A percentile compares a stretch with the other conserved stretches of the same genome.
phyloP scores from a whole-genome alignment of 2,329 filamentous ascomycete species.

The Colletotrichum limetticola region DNA sequence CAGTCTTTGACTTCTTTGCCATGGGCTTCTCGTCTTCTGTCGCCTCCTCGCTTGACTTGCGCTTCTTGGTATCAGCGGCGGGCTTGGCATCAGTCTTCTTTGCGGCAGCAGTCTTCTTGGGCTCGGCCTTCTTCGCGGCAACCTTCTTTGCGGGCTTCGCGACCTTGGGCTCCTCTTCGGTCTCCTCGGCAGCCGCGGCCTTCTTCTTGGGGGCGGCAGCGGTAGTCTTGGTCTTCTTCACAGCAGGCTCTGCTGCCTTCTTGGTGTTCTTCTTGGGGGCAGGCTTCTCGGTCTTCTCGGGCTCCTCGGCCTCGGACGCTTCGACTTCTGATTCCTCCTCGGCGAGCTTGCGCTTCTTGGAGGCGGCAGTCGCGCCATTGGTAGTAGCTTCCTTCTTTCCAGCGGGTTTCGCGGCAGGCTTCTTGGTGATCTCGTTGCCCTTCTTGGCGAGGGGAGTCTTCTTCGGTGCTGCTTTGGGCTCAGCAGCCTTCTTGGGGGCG shows the following conservation, averaged over 20 bases:
- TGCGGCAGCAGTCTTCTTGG: conserved; percentile 61
- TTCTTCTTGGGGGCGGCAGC: conserved; percentile 34
- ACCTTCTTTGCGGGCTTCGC: conserved; percentile 57
- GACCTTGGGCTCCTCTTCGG: conserved; percentile 36
- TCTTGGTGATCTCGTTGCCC: conserved; percentile 40
- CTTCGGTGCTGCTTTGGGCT: conserved; percentile 41
- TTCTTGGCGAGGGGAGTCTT: conserved; percentile 40
- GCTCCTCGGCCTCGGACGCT: conserved; percentile 7
- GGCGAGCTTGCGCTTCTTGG: conserved; percentile 33
- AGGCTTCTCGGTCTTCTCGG: conserved; percentile 14
- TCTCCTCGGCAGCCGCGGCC: conserved; percentile 62
- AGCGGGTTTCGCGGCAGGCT: conserved; percentile 35
- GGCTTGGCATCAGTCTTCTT: conserved; percentile 41
- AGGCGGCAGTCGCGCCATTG: conserved; percentile 33
- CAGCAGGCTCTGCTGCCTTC: conserved; percentile 38
- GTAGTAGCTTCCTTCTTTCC: conserved; percentile 43
- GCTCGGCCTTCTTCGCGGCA: conserved; percentile 14
- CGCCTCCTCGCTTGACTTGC: conserved; percentile 33
- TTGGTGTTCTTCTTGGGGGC: conserved; percentile 45
- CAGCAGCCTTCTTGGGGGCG: conserved; percentile 39
- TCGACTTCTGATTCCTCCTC: conserved; percentile 14
- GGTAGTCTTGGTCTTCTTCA: conserved; percentile 30
- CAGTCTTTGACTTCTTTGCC: conserved; percentile 37
- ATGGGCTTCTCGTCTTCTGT: conserved; percentile 36
- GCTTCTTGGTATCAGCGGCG: conserved; percentile 35